Evolutionary conservation across 2,329 filamentous ascomycete genomes (phyloP).

Genomic region (Penicillium nordicum): DNA sequence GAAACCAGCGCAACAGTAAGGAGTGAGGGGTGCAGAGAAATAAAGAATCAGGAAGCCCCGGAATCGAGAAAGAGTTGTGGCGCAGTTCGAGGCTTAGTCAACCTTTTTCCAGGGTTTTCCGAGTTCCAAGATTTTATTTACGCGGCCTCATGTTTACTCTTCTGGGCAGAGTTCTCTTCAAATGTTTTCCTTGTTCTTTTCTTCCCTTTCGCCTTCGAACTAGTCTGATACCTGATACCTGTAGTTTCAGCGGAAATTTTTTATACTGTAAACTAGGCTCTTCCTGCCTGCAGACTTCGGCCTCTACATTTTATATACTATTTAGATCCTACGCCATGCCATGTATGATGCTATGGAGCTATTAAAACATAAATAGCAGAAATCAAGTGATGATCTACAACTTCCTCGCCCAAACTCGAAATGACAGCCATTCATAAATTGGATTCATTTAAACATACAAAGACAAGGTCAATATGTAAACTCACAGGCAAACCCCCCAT

Average conservation of each 20-base stretch:
- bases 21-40: not conserved
- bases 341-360: not conserved
- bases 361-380: too few relatives aligned
- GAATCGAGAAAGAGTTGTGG: not conserved
- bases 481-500: constrained; percentile 18
- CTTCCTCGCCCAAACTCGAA: too few relatives aligned
- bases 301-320: not conserved
- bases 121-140: not conserved
- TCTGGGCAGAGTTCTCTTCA: too few relatives aligned
- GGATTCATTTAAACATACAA: constrained; percentile 22
- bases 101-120: not conserved
- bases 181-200: not conserved
- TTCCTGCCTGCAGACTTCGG: not conserved
- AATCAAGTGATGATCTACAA: too few relatives aligned
- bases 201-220: not conserved
- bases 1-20: not conserved
- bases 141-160: not conserved
- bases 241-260: not conserved
- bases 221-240: not conserved
- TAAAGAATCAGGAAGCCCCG: not conserved
- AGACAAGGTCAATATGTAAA: constrained; percentile 24
- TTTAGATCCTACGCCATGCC: too few relatives aligned
- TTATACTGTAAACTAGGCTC: not conserved
- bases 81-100: constrained; percentile 4
- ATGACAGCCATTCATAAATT: constrained; percentile 5